phyloP scores from a whole-genome alignment of 164 flowering plant species.

The Magnolia sinica region DNA sequence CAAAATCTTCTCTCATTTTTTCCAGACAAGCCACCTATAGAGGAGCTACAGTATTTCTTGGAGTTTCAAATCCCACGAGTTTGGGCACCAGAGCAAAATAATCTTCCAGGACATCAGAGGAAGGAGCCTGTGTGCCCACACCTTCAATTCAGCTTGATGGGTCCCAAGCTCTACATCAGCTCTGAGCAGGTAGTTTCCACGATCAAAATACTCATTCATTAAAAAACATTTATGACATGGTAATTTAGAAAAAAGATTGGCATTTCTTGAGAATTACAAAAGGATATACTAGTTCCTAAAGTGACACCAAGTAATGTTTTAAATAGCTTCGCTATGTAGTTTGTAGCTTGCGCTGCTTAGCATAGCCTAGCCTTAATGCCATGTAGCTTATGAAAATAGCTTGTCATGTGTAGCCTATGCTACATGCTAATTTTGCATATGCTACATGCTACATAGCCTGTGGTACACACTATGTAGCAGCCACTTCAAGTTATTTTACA shows the following conservation, averaged over 20 bases:
- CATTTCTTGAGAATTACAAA: neutral
- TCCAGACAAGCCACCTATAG: conserved; percentile 91
- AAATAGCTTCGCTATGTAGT: too few species aligned
- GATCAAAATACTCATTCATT: neutral
- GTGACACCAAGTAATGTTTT: neutral
- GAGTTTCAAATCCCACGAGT: conserved; percentile 86
- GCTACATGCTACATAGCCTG: too few species aligned
- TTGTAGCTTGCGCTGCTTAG: too few species aligned
- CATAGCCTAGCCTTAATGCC: too few species aligned
- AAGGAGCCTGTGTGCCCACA: conserved; percentile 86
- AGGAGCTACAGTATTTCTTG: conserved; percentile 90
- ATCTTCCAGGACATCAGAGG: conserved; percentile 51
- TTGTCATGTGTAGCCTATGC: too few species aligned
- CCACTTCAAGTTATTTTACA: too few species aligned
- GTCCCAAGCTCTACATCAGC: conserved; percentile 91
- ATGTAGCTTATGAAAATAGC: too few species aligned
- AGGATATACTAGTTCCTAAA: neutral
- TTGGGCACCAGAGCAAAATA: conserved; percentile 91
- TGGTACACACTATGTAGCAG: too few species aligned
- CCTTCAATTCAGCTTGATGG: conserved; percentile 97
- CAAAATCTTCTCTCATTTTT: neutral
- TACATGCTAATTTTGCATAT: too few species aligned
- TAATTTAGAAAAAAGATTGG: neutral
- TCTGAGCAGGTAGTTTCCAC: conserved; percentile 76
- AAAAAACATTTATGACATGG: neutral